These are phyloP conservation scores for Candida nitratophila DNA, from an alignment of 805 yeast species.

Conservation along the genomic window DNA sequence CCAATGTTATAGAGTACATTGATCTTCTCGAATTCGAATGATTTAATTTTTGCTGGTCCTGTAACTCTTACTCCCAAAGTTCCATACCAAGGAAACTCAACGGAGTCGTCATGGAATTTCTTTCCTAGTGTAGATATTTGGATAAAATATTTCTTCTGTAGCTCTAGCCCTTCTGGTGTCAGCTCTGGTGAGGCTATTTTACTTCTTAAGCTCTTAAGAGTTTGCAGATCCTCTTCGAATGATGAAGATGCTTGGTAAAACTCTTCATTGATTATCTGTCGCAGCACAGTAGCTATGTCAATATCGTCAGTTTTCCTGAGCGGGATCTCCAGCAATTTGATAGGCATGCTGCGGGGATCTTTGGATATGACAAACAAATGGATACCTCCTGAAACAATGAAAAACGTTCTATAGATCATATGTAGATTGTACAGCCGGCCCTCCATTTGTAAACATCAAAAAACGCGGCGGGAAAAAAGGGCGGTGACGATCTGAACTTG, in stretches of 20 bases:
- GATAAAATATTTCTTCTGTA: constrained; percentile 39
- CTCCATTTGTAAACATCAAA: too few relatives aligned
- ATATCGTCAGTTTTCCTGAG: constrained; percentile 28
- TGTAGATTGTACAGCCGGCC: too few relatives aligned
- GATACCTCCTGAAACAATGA: too few relatives aligned
- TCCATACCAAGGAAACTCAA: constrained; percentile 67
- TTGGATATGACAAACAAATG: neutral
- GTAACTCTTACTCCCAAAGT: constrained; percentile 51
- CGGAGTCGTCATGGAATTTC: constrained; percentile 60
- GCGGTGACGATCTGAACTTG: too few relatives aligned
- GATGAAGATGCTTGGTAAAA: constrained; percentile 28
- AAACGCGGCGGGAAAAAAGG: too few relatives aligned
- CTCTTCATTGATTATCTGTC: constrained; percentile 32
- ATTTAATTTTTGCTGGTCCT: constrained; percentile 37
- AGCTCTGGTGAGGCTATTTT: constrained; percentile 19
- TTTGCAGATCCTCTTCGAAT: constrained; percentile 26
- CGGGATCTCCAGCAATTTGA: constrained; percentile 22
- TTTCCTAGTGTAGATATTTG: constrained; percentile 35
- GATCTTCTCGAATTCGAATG: constrained; percentile 52
- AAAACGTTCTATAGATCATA: too few relatives aligned
- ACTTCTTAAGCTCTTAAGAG: constrained; percentile 37
- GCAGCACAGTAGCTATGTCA: constrained; percentile 25
- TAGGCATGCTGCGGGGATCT: neutral
- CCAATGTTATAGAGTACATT: constrained; percentile 68
- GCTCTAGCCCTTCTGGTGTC: constrained; percentile 27